Percentiles rank a stretch among this genome's conserved stretches.
phyloP scores from a whole-genome alignment of 1,284 basidiomycete species.

The Apiotrichum laibachii region DNA sequence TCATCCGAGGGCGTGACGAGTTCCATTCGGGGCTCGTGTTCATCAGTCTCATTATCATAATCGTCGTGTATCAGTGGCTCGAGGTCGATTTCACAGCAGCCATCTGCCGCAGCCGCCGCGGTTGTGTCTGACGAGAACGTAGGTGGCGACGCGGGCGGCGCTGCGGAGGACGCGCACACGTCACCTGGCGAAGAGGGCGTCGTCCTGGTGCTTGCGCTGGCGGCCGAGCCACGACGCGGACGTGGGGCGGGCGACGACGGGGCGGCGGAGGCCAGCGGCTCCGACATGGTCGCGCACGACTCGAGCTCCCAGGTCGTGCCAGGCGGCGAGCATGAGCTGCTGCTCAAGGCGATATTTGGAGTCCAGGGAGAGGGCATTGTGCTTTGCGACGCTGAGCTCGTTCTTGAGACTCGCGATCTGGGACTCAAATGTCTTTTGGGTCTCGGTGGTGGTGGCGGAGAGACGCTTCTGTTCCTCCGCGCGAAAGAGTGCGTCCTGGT shows the following conservation, averaged over 20 bases:
- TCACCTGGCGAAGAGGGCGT: slow-evolving; percentile 29
- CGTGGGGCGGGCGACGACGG: slow-evolving; percentile 50
- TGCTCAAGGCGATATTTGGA: slow-evolving; percentile 69
- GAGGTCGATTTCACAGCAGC: not conserved
- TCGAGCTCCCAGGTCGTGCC: slow-evolving; percentile 68
- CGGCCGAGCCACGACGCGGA: slow-evolving; percentile 62
- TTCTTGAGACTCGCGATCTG: slow-evolving; percentile 70
- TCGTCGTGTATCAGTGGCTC: not conserved
- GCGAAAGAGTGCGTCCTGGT: slow-evolving; percentile 73
- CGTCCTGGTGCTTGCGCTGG: slow-evolving; percentile 56
- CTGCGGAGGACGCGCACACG: slow-evolving; percentile 15
- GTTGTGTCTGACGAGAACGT: not conserved
- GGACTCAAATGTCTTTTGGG: slow-evolving; percentile 64
- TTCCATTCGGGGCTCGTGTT: not conserved
- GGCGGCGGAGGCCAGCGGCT: slow-evolving; percentile 26
- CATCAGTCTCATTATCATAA: not conserved
- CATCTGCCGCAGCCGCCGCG: not conserved
- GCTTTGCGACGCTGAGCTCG: slow-evolving; percentile 62
- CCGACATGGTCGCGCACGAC: slow-evolving; percentile 56
- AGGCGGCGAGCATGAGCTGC: slow-evolving; percentile 70
- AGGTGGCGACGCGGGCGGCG: slow-evolving; percentile 12
- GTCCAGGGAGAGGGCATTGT: slow-evolving; percentile 10
- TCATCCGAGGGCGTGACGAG: too few species aligned
- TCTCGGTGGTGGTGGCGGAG: slow-evolving; percentile 67
- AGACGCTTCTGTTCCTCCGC: slow-evolving; percentile 27